These are phyloP conservation scores for Torulaspora franciscae DNA, from an alignment of 805 yeast genomes.

Conservation along the genomic window DNA sequence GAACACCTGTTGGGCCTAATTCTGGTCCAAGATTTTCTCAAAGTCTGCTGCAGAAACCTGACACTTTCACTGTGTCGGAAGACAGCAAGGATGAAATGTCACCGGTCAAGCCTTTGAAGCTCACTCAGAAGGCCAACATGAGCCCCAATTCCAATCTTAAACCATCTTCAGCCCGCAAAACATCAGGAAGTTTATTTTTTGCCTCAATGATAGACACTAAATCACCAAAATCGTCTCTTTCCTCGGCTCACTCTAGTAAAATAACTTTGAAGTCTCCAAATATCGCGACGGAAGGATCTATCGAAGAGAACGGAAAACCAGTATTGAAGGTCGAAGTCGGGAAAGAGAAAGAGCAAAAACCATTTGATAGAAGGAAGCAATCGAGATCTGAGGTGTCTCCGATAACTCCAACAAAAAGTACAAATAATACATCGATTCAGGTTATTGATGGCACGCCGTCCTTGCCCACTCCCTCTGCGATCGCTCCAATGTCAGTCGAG, in stretches of 20 bases:
- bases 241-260: slow-evolving; percentile 9
- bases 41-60: slow-evolving; percentile 4
- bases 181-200: slow-evolving; percentile 12
- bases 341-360: neutral
- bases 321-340: neutral
- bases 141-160: slow-evolving; percentile 16
- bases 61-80: slow-evolving; percentile 1
- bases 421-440: neutral
- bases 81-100: slow-evolving; percentile 27
- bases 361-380: neutral
- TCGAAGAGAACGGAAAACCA: neutral
- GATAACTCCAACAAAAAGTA: slow-evolving; percentile 6
- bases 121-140: slow-evolving; percentile 48
- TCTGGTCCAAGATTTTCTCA: neutral
- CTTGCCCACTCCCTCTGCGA: slow-evolving; percentile 4
- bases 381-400: neutral
- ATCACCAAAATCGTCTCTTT: slow-evolving; percentile 15
- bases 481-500: neutral
- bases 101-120: slow-evolving; percentile 64
- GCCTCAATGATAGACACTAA: slow-evolving; percentile 14
- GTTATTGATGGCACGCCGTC: slow-evolving; percentile 5
- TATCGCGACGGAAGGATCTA: neutral
- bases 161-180: slow-evolving; percentile 11
- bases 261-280: neutral
- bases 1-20: slow-evolving; percentile 6